A percentile compares a stretch with the other conserved stretches of the same genome.
Evolutionary conservation across 2,329 filamentous ascomycete genomes (phyloP).

Genomic region (Neonectria ditissima): DNA sequence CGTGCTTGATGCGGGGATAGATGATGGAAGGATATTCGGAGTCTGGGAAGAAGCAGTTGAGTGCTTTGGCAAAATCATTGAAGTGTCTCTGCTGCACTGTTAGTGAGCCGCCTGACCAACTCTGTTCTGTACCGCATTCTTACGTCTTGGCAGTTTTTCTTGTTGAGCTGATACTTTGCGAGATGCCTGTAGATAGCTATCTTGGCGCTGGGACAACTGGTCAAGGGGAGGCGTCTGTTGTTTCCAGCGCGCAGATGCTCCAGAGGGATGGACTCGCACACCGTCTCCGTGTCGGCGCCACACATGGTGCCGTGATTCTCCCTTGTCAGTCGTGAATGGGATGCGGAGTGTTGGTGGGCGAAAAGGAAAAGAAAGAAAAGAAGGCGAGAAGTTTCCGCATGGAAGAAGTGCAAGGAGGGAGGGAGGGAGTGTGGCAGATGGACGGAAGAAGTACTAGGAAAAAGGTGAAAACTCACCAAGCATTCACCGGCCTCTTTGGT

Average conservation of each 20-base stretch:
- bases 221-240: background rate
- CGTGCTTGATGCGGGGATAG: background rate
- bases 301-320: background rate
- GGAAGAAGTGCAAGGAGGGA: background rate
- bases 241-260: background rate
- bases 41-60: background rate
- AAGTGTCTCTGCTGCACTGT: background rate
- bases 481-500: background rate
- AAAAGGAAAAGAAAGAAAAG: no score
- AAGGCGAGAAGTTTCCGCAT: background rate
- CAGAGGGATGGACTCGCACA: background rate
- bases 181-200: background rate
- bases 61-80: background rate
- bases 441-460: background rate
- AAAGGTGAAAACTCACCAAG: background rate
- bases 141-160: background rate
- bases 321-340: background rate
- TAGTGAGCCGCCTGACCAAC: background rate
- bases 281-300: background rate
- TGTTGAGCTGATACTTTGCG: background rate
- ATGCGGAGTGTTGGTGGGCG: background rate
- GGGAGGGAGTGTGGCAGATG: background rate
- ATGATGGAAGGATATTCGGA: background rate
- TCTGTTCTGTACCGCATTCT: background rate
- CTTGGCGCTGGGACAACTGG: background rate